Evolutionary conservation across 306 rosid species (phyloP).

Genomic region (Mucuna pruriens): DNA sequence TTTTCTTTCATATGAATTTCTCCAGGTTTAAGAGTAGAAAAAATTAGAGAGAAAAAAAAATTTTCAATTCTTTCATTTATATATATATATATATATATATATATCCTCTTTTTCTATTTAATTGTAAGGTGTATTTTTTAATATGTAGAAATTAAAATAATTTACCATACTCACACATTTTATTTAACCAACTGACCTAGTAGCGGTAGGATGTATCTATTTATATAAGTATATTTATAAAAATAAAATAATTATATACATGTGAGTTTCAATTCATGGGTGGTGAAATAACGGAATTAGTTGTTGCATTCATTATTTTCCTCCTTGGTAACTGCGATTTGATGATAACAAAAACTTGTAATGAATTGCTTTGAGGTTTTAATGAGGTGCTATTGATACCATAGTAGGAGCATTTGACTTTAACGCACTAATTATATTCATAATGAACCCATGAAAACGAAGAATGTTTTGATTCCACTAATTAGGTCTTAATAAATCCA

Average conservation of each 20-base stretch:
- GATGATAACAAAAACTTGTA: neutral
- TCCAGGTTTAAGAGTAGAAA: neutral
- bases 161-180: too few species aligned
- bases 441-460: neutral
- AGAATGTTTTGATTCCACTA: constrained; percentile 37
- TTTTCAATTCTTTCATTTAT: too few species aligned
- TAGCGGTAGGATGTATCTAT: too few species aligned
- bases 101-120: too few species aligned
- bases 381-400: neutral
- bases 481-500: neutral
- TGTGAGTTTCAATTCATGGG: neutral
- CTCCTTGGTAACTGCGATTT: neutral
- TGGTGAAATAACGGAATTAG: neutral
- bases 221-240: too few species aligned
- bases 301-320: neutral
- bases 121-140: too few species aligned
- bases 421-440: constrained; percentile 5
- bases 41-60: too few species aligned
- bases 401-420: constrained; percentile 1
- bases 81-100: too few species aligned
- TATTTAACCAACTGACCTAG: too few species aligned
- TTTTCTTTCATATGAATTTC: too few species aligned
- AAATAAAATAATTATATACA: too few species aligned
- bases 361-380: neutral
- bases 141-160: too few species aligned